Conservation (phyloP, 805 yeast species). For the Saccharomycopsis olivae region DNA sequence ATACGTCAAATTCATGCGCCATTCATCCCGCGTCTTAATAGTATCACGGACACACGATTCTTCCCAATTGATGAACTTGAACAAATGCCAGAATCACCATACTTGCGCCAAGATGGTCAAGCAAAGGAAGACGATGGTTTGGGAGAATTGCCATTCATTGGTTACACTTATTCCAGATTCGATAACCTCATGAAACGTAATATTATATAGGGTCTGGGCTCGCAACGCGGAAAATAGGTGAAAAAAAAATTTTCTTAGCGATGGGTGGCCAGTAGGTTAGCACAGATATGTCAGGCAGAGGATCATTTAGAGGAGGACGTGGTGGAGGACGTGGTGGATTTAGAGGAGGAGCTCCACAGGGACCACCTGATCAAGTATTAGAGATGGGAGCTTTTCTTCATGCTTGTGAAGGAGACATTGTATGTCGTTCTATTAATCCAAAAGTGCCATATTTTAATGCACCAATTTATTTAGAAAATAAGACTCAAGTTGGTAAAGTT, state of each 20-base stretch:
- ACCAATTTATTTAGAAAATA: constrained; percentile 93
- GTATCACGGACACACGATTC: constrained; percentile 92
- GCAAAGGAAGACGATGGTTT: constrained; percentile 10
- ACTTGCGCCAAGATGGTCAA: background rate
- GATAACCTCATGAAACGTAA: constrained; percentile 73
- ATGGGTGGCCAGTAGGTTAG: too few species aligned
- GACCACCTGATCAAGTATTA: constrained; percentile 91
- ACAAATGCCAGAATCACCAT: constrained; percentile 57
- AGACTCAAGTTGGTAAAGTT: constrained; percentile 92
- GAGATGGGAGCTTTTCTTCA: constrained; percentile 93
- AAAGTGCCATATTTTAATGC: constrained; percentile 93
- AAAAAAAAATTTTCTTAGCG: too few species aligned
- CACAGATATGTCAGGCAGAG: too few species aligned
- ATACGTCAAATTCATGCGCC: constrained; percentile 87
- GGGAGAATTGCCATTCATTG: constrained; percentile 84
- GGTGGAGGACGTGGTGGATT: constrained; percentile 44
- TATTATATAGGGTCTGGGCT: too few species aligned
- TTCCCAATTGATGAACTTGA: constrained; percentile 97
- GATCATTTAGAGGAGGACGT: constrained; percentile 43
- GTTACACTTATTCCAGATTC: constrained; percentile 91
- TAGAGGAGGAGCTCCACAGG: constrained; percentile 68
- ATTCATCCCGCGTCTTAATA: constrained; percentile 80
- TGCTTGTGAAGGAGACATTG: constrained; percentile 94
- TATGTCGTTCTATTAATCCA: constrained; percentile 88
- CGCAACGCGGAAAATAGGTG: too few species aligned